Base-by-base conservation (phyloP, 106 monocot species). In the Hemerocallis citrina region DNA sequence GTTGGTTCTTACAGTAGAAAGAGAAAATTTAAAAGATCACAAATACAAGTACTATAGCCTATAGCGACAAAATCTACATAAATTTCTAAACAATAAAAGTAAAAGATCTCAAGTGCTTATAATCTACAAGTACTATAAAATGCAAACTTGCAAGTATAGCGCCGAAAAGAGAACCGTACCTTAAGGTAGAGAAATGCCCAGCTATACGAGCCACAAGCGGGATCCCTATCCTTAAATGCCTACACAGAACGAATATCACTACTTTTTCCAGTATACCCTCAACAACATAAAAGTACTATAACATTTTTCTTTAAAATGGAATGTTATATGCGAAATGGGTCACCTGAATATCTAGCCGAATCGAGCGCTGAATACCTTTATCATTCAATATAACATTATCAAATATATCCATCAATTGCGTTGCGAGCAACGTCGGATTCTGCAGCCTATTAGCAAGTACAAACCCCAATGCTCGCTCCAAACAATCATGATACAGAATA, bases 361-460 rank as follows among this genome's bases (percentile, higher is more conserved):
- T 77, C n/a, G 88, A 73, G 31, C 63, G 71, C 52, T 69, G 73
- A 45, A 88, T 80, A 28, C 57, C 77, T 62, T 54, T 68, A 35
- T 88, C 80, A 37, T 80, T 74, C 83, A 80, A 68, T 21, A 88
- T 80, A 45, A 84, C 88, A 72, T 83, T 60, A 56, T 74, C 68
- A 61, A 88, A 88, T 36, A 88, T 88, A 64, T 88, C 88, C 77
- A 84, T 88, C 19, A 88, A 48, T 37, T 88, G 84, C 39, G 88
- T 80, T 42, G 80, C 88, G 14, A 88, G 52, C 32, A 88, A 45
- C 27, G 88, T 88, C 5, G 84, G 68, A 68, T 88, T 66, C 47
- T 88, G 83, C 22, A 88, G 83, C 67, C 88, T 79, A 63, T 88
- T 88, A 17, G 84, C 88, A 48, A 88, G 80, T 40, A 88, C 84